phyloP scores from a whole-genome alignment of 31 red algal species.

The Odonthalia washingtoniensis region DNA sequence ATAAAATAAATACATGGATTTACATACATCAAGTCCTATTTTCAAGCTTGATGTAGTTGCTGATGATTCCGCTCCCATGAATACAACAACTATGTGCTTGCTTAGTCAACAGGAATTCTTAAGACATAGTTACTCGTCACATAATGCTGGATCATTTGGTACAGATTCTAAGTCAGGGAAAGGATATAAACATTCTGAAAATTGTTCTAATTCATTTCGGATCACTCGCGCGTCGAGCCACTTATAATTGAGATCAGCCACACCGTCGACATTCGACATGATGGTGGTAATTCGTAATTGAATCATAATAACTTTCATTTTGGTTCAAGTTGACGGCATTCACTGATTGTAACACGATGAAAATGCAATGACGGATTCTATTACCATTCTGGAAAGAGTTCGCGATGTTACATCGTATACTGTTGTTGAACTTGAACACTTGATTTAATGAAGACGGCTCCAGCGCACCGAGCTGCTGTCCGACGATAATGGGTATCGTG shows the following conservation, averaged over 20 bases:
- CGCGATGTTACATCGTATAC: too few relatives aligned
- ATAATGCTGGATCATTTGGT: not conserved
- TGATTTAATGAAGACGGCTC: too few relatives aligned
- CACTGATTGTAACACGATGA: too few relatives aligned
- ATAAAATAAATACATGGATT: conserved; percentile 74
- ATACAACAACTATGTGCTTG: conserved; percentile 65
- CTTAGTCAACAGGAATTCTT: conserved; percentile 64
- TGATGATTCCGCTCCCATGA: conserved; percentile 54
- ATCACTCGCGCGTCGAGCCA: conserved; percentile 59
- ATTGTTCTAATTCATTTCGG: conserved; percentile 62
- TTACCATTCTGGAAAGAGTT: too few relatives aligned
- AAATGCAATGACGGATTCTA: too few relatives aligned
- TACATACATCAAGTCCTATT: conserved; percentile 65
- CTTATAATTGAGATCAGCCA: conserved; percentile 17
- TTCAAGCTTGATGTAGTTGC: conserved; percentile 38
- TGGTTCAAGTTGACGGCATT: too few relatives aligned
- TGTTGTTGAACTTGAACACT: too few relatives aligned
- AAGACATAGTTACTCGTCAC: conserved; percentile 44
- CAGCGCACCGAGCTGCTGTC: too few relatives aligned
- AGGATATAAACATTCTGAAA: conserved; percentile 70
- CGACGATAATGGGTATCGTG: too few relatives aligned
- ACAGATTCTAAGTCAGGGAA: conserved; percentile 56
- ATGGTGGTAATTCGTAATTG: too few relatives aligned
- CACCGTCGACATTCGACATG: not conserved
- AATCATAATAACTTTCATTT: too few relatives aligned